Evolutionary conservation across 1,139 yeast genomes (phyloP), one percentile per base, ranked within the genome.

Genomic region (Geotrichum bryndzae): DNA sequence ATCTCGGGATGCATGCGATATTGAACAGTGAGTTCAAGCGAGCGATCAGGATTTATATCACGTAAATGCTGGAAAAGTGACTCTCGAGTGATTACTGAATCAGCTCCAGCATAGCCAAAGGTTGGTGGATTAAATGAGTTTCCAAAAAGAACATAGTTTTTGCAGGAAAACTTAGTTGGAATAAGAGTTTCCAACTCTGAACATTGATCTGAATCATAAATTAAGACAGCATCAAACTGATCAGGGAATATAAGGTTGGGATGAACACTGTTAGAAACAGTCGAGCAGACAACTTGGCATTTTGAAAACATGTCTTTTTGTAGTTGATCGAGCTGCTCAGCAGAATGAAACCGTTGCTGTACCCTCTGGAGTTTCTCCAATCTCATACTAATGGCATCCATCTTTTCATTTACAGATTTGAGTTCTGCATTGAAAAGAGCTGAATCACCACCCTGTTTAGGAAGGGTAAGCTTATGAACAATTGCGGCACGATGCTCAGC

Each of bases 121-220:
- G 0, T 99, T 94, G 0, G 99, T 99, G 0, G 99, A 99, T 65
- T 94, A 72, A 92, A 91, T 1, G 99, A 98, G 77, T 95, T 99
- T 70, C 99, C 99, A 59, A 95, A 98, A 96, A 94, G 88, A 57
- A 94, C 87, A 77, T 98, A 92, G 61, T 86, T 84, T 64, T 82
- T 85, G 69, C 96, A 89, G 1, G 98, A 98, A 73, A 91, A 94
- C 70, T 96, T 80, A 67, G 94, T 78, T 0, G 99, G 99, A 69
- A 94, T 94, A 35, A 95, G 82, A 0, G 96, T 89, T 8, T 97
- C 89, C 56, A 94, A 74, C 72, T 94, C 99, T 54, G 95, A 92
- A 83, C 96, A 88, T 73, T 95, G 99, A 70, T 97, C 96, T 0
- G 99, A 99, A 74, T 94, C 99, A 78, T 94, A 99, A 66, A 94